Percentiles rank a stretch among this genome's conserved stretches.
These are phyloP conservation scores for Chrysosporium keratinophilum DNA, from an alignment of 2,329 filamentous ascomycete genomes.

Conservation along the genomic window DNA sequence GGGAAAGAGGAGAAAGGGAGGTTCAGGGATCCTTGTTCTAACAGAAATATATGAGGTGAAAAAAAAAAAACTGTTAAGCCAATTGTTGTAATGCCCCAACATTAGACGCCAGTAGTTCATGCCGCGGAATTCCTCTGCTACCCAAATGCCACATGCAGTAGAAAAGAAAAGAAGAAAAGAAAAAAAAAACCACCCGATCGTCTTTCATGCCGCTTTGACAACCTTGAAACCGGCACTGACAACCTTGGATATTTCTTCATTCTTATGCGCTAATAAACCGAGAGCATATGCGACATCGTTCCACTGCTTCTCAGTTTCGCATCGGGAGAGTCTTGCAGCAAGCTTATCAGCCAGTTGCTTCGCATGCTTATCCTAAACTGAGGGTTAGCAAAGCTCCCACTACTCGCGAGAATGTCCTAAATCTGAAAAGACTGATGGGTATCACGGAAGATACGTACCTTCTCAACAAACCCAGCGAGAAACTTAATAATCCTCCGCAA, in stretches of 20 bases:
- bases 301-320: conserved; percentile 91
- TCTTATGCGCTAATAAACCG: conserved; percentile 68
- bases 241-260: conserved; percentile 38
- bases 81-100: no score
- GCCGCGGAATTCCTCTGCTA: no score
- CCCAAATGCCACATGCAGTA: not conserved
- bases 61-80: no score
- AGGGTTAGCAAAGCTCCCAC: not conserved
- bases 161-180: not conserved
- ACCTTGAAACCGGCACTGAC: conserved; percentile 46
- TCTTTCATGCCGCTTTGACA: conserved; percentile 49
- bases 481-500: conserved; percentile 85
- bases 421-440: not conserved
- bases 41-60: no score
- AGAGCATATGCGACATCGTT: conserved; percentile 92
- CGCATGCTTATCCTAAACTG: conserved; percentile 77
- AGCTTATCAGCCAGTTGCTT: conserved; percentile 89
- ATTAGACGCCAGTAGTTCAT: no score
- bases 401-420: not conserved
- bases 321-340: conserved; percentile 71
- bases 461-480: conserved; percentile 90
- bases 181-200: not conserved
- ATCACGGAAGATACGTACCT: conserved; percentile 50
- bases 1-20: no score
- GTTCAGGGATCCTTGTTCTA: no score